Conservation (phyloP, 352 stramenopile species). For the Phytophthora agathidicida region DNA sequence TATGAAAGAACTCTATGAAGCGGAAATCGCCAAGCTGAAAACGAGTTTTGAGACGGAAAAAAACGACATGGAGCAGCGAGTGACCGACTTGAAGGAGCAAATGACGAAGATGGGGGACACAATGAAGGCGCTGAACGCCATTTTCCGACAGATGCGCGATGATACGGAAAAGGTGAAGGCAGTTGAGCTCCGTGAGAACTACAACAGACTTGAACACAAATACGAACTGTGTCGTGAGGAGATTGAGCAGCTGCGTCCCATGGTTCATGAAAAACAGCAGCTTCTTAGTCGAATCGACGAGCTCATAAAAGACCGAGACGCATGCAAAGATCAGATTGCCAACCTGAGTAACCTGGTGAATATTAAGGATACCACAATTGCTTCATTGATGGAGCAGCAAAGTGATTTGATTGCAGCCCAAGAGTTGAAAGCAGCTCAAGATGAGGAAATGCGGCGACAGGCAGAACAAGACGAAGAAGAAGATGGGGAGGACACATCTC, state of each 20-base stretch:
- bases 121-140: constrained; percentile 93
- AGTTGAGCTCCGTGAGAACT: constrained; percentile 86
- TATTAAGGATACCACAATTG: constrained; percentile 71
- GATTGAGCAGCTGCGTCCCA: constrained; percentile 59
- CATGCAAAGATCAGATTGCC: constrained; percentile 47
- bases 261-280: constrained; percentile 57
- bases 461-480: constrained; percentile 51
- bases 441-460: constrained; percentile 51
- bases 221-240: constrained; percentile 63
- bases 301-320: constrained; percentile 33
- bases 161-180: constrained; percentile 91
- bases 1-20: constrained; percentile 56
- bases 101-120: constrained; percentile 92
- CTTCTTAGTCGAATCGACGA: constrained; percentile 50
- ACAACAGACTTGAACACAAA: constrained; percentile 75
- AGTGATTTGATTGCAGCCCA: constrained; percentile 72
- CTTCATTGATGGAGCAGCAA: constrained; percentile 75
- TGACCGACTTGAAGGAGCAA: constrained; percentile 76
- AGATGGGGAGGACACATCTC: constrained; percentile 36
- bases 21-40: constrained; percentile 54
- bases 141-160: constrained; percentile 94
- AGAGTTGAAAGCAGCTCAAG: constrained; percentile 56
- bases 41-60: constrained; percentile 55
- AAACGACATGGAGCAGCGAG: constrained; percentile 74
- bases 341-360: constrained; percentile 46